These are phyloP conservation scores for Sungouiella thailandica DNA, from an alignment of 805 yeast genomes.

Conservation along the genomic window DNA sequence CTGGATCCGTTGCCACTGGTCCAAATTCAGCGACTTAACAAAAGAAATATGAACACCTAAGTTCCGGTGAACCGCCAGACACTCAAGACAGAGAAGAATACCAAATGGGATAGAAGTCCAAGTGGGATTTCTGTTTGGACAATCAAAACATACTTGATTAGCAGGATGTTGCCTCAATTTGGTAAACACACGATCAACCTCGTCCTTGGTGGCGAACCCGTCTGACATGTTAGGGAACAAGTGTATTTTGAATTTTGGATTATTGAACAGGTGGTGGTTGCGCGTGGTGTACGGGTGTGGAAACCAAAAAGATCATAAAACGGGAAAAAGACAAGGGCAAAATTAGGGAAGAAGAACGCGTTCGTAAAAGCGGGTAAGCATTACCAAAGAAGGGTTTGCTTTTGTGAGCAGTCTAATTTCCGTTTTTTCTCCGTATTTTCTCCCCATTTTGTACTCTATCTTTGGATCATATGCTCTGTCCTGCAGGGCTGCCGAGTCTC, in stretches of 20 bases:
- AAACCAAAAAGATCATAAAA: no score
- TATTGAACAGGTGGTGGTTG: no score
- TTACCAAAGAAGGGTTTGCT: no score
- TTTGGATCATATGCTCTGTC: no score
- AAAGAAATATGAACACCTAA: constrained; percentile 94
- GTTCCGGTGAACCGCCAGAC: constrained; percentile 93
- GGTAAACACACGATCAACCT: constrained; percentile 59
- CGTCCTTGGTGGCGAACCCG: constrained; percentile 61
- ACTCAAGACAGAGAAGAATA: constrained; percentile 84
- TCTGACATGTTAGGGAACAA: constrained; percentile 36
- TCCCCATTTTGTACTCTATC: no score
- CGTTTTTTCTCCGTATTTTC: no score
- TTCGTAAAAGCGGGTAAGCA: no score
- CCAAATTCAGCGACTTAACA: constrained; percentile 87
- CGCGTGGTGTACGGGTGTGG: constrained; percentile 2
- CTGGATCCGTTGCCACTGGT: constrained; percentile 90
- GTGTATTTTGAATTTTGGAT: no score
- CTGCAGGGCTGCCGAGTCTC: no score
- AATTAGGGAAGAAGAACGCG: no score
- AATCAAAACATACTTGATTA: constrained; percentile 88
- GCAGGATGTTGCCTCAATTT: constrained; percentile 61
- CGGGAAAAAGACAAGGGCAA: no score
- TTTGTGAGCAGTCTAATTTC: no score
- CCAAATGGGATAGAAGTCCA: constrained; percentile 99
- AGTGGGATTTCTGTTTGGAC: constrained; percentile 90